Evolutionary conservation across 768 basidiomycete species (phyloP).

Genomic region (Podaxis sp.): DNA sequence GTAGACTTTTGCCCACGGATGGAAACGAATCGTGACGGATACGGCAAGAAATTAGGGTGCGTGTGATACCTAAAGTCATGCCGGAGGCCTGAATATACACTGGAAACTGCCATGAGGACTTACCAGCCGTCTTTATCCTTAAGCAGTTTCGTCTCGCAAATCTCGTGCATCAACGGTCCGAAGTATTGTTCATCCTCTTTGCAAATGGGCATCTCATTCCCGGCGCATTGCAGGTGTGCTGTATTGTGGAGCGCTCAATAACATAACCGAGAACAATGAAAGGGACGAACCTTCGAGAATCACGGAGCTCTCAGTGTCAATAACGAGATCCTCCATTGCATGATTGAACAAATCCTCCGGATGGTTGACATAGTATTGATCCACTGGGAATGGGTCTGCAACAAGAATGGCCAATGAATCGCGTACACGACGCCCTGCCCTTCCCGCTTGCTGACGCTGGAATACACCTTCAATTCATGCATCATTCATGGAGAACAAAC

Average conservation of each 20-base stretch:
- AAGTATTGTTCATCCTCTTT: slow-evolving; percentile 70
- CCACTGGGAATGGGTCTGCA: slow-evolving; percentile 66
- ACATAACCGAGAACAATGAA: neutral
- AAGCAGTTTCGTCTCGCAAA: slow-evolving; percentile 61
- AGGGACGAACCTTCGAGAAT: slow-evolving; percentile 57
- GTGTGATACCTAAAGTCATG: slow-evolving; percentile 67
- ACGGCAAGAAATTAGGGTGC: slow-evolving; percentile 76
- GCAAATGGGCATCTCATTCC: slow-evolving; percentile 79
- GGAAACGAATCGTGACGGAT: slow-evolving; percentile 69
- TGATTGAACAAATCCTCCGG: slow-evolving; percentile 71
- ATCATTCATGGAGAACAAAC: neutral
- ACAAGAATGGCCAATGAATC: slow-evolving; percentile 80
- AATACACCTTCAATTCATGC: neutral
- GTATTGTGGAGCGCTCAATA: neutral
- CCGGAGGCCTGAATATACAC: neutral
- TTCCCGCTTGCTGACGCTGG: slow-evolving; percentile 86
- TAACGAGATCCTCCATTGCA: slow-evolving; percentile 57
- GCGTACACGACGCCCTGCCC: slow-evolving; percentile 78
- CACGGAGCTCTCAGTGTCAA: slow-evolving; percentile 74
- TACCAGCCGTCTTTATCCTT: slow-evolving; percentile 84
- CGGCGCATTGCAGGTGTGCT: slow-evolving; percentile 88
- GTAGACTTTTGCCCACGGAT: slow-evolving; percentile 47
- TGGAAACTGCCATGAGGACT: slow-evolving; percentile 17
- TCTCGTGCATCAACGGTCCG: slow-evolving; percentile 53
- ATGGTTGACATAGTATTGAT: slow-evolving; percentile 70